Evolutionary conservation across 176 grass and related monocot genomes (phyloP).

Genomic region (Pontederia paniculata): DNA sequence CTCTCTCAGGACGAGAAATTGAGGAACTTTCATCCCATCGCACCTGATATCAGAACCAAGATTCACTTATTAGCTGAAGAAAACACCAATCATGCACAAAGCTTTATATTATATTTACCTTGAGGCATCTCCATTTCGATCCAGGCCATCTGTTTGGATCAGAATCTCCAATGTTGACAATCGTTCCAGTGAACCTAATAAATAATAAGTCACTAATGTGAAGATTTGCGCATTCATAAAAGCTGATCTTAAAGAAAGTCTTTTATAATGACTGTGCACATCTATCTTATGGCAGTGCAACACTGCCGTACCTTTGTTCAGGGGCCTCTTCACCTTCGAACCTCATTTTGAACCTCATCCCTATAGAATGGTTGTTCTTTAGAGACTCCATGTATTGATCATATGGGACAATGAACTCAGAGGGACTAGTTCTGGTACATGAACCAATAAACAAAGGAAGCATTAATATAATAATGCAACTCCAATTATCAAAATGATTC

Average conservation of each 20-base stretch:
- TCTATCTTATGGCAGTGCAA: background rate
- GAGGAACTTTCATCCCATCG: conserved; percentile 91
- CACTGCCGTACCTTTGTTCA: conserved; percentile 55
- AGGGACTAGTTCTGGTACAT: conserved; percentile 64
- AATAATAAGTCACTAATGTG: background rate
- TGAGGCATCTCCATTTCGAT: conserved; percentile 84
- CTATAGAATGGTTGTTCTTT: conserved; percentile 65
- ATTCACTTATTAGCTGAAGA: conserved; percentile 7
- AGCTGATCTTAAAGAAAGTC: no score
- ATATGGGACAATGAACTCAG: conserved; percentile 75
- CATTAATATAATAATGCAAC: background rate
- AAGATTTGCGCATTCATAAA: no score
- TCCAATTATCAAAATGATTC: no score
- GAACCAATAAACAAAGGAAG: conserved; percentile 1
- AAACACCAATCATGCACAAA: background rate
- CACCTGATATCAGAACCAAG: conserved; percentile 35
- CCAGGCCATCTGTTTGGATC: conserved; percentile 62
- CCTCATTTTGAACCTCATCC: conserved; percentile 99
- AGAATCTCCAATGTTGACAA: conserved; percentile 61
- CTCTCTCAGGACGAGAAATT: conserved; percentile 76
- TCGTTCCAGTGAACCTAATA: conserved; percentile 80
- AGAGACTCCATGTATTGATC: conserved; percentile 65
- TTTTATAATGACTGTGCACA: no score
- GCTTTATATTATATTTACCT: conserved; percentile 27
- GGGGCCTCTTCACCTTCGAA: conserved; percentile 99